These are phyloP conservation scores for Xanthoconium stramineum DNA, from an alignment of 768 basidiomycete species.

Conservation along the genomic window DNA sequence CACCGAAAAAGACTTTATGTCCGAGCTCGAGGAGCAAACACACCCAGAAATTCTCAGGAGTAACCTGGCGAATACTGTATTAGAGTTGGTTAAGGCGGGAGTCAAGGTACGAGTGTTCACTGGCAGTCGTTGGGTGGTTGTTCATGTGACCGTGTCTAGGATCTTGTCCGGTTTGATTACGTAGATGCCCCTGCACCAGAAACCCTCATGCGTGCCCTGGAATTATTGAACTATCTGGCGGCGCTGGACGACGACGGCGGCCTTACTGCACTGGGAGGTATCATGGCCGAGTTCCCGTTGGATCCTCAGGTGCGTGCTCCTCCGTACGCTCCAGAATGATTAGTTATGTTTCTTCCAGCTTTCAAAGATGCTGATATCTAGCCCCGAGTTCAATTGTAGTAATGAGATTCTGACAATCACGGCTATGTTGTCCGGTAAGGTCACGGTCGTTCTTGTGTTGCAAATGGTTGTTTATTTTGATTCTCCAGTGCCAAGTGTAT, in stretches of 20 bases:
- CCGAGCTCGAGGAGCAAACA: conserved; percentile 94
- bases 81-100: conserved; percentile 93
- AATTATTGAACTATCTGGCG: conserved; percentile 86
- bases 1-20: conserved; percentile 96
- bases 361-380: conserved; percentile 90
- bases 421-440: conserved; percentile 89
- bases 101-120: conserved; percentile 54
- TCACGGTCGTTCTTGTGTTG: neutral
- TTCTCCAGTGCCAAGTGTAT: conserved; percentile 76
- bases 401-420: conserved; percentile 95
- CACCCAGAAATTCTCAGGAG: conserved; percentile 93
- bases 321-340: neutral
- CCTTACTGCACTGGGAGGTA: conserved; percentile 77
- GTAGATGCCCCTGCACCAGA: conserved; percentile 94
- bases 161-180: conserved; percentile 85
- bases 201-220: conserved; percentile 94
- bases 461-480: neutral
- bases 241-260: conserved; percentile 95
- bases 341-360: conserved; percentile 37
- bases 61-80: conserved; percentile 89
- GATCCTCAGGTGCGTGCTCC: conserved; percentile 75
- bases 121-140: neutral
- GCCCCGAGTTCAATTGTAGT: conserved; percentile 93
- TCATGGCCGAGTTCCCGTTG: conserved; percentile 99
- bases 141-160: conserved; percentile 32